A percentile compares a stretch with the other conserved stretches of the same genome.
Conservation (phyloP, 495 filamentous ascomycete genomes). For the Lichina pygmaea region DNA sequence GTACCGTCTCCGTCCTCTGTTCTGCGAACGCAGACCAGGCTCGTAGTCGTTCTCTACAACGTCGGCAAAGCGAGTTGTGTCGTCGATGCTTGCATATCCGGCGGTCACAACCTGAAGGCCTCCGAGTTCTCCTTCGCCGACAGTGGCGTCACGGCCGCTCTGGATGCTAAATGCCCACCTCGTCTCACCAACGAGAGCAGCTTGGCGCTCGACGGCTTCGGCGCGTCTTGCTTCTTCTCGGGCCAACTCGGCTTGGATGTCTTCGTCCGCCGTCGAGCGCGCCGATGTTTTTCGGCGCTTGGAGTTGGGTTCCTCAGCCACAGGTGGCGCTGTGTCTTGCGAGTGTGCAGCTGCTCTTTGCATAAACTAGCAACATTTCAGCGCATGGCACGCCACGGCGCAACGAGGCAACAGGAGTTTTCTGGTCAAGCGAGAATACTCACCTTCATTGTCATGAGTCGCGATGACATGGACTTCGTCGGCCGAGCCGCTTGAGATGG, state of each 20-base stretch:
- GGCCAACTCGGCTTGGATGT: constrained; percentile 39
- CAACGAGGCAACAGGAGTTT: too few species aligned
- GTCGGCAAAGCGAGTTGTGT: background rate
- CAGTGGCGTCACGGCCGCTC: constrained; percentile 4
- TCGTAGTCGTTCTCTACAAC: background rate
- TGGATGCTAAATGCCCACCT: constrained; percentile 54
- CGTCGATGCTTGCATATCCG: constrained; percentile 8
- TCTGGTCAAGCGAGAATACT: background rate
- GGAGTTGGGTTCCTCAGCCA: constrained; percentile 16
- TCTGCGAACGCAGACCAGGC: too few species aligned
- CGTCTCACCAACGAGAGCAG: constrained; percentile 54
- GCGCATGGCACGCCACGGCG: background rate
- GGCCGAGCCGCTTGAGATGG: constrained; percentile 14
- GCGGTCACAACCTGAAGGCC: background rate
- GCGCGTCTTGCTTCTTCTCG: constrained; percentile 50
- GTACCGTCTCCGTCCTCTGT: too few species aligned
- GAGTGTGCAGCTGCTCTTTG: constrained; percentile 49
- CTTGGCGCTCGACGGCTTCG: constrained; percentile 40
- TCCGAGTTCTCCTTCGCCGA: background rate
- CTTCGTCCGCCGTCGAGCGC: constrained; percentile 5
- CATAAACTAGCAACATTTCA: constrained; percentile 44
- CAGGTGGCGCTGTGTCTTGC: constrained; percentile 1
- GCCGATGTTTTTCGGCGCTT: constrained; percentile 24
- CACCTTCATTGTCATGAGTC: constrained; percentile 80
- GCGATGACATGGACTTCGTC: constrained; percentile 60